Conservation (phyloP, 306 rosid genomes). For the Dalbergia oliveri region DNA sequence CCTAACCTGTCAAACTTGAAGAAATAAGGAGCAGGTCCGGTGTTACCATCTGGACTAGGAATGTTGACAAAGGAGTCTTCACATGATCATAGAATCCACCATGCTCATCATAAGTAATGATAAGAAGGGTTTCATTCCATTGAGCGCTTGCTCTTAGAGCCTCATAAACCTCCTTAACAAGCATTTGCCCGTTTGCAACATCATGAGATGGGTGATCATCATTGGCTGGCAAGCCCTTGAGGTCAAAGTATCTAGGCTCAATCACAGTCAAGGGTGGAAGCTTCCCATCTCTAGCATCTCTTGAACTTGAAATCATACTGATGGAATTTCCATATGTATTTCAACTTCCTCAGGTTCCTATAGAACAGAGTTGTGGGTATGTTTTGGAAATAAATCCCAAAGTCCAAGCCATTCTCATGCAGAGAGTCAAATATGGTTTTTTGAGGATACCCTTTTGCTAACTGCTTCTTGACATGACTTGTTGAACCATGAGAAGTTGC, state of each 20-base stretch:
- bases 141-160: constrained; percentile 89
- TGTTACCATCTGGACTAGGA: constrained; percentile 96
- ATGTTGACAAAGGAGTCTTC: constrained; percentile 81
- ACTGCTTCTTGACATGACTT: constrained; percentile 85
- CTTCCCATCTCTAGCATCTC: constrained; percentile 82
- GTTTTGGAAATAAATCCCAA: constrained; percentile 87
- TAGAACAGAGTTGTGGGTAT: constrained; percentile 89
- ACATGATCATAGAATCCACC: constrained; percentile 98
- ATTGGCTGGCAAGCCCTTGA: constrained; percentile 76
- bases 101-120: constrained; percentile 95
- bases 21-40: constrained; percentile 97
- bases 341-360: constrained; percentile 87
- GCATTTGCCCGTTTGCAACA: constrained; percentile 95
- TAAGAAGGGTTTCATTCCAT: constrained; percentile 91
- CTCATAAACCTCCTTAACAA: constrained; percentile 95
- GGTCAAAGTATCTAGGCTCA: constrained; percentile 92
- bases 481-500: constrained; percentile 99
- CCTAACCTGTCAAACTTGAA: constrained; percentile 98
- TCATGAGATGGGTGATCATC: constrained; percentile 99
- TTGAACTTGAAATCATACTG: constrained; percentile 80
- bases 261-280: constrained; percentile 90
- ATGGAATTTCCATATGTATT: constrained; percentile 82
- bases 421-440: constrained; percentile 92
- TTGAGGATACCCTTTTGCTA: constrained; percentile 92
- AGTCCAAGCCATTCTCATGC: constrained; percentile 71